Evolutionary conservation across 2,329 filamentous ascomycete genomes (phyloP), one percentile per base, ranked within the genome.

Genomic region (Ophiostoma fasciatum): DNA sequence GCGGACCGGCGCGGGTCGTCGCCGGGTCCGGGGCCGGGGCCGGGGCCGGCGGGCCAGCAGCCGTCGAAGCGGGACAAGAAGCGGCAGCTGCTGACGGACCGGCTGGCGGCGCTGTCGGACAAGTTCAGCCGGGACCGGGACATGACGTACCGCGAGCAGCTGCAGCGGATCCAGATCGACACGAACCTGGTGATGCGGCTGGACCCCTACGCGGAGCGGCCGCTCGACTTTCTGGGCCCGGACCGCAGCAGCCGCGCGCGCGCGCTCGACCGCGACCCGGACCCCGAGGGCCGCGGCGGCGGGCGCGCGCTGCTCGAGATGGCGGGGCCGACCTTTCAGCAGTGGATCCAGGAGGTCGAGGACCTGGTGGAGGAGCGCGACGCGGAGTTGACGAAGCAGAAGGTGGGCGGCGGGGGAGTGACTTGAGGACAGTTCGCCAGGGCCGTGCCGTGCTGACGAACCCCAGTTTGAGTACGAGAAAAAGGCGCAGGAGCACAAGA

Each of bases 121-220:
- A 76, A 77, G 46, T 88, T 94, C 58, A 73, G 75, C 44, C 72
- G 78, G 44, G 85, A 93, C 51, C 73, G 82, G 45, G 84, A 94
- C 55, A 65, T 71, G 43, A 77, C 84, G 49, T 96, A 93, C 57
- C 76, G 87, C 43, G 82, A 90, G 46, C 84, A 94, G 57, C 70
- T 94, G 3, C 79, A 90, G 50, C 83, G 83, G 46, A 74, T 94
- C n/a, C 87, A 94, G 59, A 77, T 83, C 45, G 87, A 94, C 56
- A 85, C 87, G 59, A 82, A 73, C 40, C 68, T 93, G 31, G 83
- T 94, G 46, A 77, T 84, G 55, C 77, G 82, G 47, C 82, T 90
- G 35, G 80, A 94, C 50, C 80, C 82, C 1, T 92, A 93, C 54
- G 65, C 68, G 17, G 60, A 62, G 32, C 54, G 59, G 15, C 60